Evolutionary conservation across 306 rosid genomes (phyloP), one percentile per base, ranked within the genome.

Genomic region (Trifolium repens): DNA sequence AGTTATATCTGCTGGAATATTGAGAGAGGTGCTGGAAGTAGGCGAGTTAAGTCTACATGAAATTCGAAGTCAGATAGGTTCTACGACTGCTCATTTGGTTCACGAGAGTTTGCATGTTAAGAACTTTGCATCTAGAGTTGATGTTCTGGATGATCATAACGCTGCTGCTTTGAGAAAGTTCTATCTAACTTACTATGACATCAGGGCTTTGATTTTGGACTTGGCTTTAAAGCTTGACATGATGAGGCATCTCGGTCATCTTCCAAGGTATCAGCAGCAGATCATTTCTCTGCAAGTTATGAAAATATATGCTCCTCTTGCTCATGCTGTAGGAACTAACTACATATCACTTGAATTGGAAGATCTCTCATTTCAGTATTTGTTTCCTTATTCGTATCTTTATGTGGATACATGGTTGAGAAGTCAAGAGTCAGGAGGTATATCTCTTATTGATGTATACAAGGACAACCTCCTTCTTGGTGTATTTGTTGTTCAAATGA

Each of bases 251-350:
- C 81, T 94, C 15, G 78, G 81, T 53, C 85, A 85, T 57, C 87
- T 90, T 11, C 98, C 98, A 8, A 83, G 90, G 70, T 90, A 89
- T 81, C 87, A 85, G 75, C 98, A 90, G 83, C 98, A 91, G 68
- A 67, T 87, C 30, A 71, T 86, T 12, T 81, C 98, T 81, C 83
- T 94, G 37, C 86, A 89, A 72, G 96, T 90, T 32, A 85, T 91
- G 89, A 86, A 79, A 74, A 86, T 94, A 66, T 86, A 91, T 71
- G 96, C 96, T 1, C 98, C 98, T 15, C 78, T 94, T 24, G 98
- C 98, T 53, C 86, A 90, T 76, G 98, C 98, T 16, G 79, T 91
- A 44, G 97, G 96, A 75, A 85, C 91, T 11, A 87, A 86, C 27
- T 69, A 84, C 80, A 57, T 94, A 58, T 91, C 96, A 5, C 75